These are phyloP conservation scores for Ogataea zsoltii DNA, from an alignment of 805 yeast species.

Conservation along the genomic window DNA sequence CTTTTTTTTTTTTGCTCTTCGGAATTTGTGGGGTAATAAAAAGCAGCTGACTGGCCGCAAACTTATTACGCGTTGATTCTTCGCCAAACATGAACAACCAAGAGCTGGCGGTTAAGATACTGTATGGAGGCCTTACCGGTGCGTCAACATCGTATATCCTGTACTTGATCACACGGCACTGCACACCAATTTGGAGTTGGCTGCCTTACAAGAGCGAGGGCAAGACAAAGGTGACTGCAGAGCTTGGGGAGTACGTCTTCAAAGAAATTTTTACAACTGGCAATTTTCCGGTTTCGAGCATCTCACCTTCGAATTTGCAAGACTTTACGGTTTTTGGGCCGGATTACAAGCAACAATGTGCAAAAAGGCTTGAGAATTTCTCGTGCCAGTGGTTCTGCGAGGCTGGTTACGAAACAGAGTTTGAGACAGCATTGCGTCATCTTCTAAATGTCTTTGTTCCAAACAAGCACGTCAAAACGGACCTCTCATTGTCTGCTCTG, in stretches of 20 bases:
- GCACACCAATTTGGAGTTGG: slow-evolving; percentile 2
- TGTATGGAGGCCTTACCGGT: not conserved
- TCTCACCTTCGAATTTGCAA: not conserved
- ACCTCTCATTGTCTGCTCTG: not conserved
- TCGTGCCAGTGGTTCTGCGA: not conserved
- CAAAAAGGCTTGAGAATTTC: not conserved
- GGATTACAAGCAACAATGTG: too few species aligned
- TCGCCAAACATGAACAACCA: not conserved
- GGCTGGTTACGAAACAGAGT: not conserved
- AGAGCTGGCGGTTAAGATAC: not conserved
- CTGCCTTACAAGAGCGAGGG: slow-evolving; percentile 2
- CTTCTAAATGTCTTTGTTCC: not conserved
- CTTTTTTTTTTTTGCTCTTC: too few species aligned
- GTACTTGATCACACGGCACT: not conserved
- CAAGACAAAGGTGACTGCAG: not conserved
- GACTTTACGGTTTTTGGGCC: not conserved
- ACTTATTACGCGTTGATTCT: not conserved
- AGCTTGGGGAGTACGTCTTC: not conserved
- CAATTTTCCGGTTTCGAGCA: slow-evolving; percentile 1
- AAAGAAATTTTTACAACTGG: not conserved
- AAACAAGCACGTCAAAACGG: not conserved
- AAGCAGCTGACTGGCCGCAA: not conserved
- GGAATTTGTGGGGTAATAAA: not conserved
- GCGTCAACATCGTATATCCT: not conserved
- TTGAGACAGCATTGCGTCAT: not conserved